Base-by-base conservation (phyloP, 495 filamentous ascomycete genomes). In the Penicillium argentinense region DNA sequence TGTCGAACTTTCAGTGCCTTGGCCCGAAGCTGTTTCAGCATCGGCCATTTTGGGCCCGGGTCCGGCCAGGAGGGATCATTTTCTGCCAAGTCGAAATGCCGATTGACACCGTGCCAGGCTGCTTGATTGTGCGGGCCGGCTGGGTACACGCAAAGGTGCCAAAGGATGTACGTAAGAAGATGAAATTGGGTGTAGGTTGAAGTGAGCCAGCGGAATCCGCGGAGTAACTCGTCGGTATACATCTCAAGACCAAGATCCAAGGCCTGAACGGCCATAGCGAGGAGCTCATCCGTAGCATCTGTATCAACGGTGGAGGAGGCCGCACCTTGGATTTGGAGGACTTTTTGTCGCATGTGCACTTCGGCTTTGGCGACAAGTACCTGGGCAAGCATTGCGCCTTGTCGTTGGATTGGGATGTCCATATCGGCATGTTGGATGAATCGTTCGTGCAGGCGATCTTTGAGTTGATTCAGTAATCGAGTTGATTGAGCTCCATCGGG, bases 321-420 rank as follows among this genome's bases (percentile, higher is more conserved):
- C 0, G 49, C 21, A 9, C 48, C 44, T 26, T 42, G 52, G 17
- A 23, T 16, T 28, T 54, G 59, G 3, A 63, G 47, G 4, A 45
- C 22, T 16, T 62, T 60, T 17, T 68, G 63, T 3, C 51, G 54
- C 5, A 61, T 27, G 33, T 57, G 61, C 1, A 66, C 49, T 26
- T 65, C 63, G 6, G 51, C 16, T 39, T 64, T 67, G 11, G 29
- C 23, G 9, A 62, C 11, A 2, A 66, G 52, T 2, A 63, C 29
- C 13, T 56, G 51, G 3, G 41, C 58, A 16, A 64, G 42, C 14
- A 69, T 38, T 4, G 54, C 29, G n/a, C 56, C 52, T 24, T 56
- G 46, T 6, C 57, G 54, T 19, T 69, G 66, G 36, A 69, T 61
- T 12, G 67, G 67, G 39, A 69, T 58, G 9, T 66, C 58, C 7